These are phyloP conservation scores for Colletotrichum lini DNA, from an alignment of 2,329 filamentous ascomycete species.

Conservation along the genomic window DNA sequence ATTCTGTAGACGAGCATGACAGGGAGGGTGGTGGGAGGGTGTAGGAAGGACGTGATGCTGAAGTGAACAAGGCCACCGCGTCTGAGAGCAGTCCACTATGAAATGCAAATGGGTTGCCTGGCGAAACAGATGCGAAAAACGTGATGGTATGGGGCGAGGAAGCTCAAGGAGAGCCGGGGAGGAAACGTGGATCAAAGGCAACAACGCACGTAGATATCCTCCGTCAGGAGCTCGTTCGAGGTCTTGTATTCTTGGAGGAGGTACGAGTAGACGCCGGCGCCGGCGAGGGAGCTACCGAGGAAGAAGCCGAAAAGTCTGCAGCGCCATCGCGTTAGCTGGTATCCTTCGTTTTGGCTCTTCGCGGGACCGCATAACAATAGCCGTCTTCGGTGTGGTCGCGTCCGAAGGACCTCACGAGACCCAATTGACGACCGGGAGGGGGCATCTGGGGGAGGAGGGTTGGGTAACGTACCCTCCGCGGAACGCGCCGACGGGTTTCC, in stretches of 20 bases:
- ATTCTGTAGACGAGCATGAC: neutral
- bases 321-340: slow-evolving; percentile 13
- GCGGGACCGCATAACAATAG: too few relatives aligned
- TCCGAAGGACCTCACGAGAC: slow-evolving; percentile 4
- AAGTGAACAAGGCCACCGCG: neutral
- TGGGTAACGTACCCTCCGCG: slow-evolving; percentile 68
- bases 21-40: neutral
- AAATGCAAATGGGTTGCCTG: slow-evolving; percentile 5
- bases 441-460: neutral
- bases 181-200: slow-evolving; percentile 53
- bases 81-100: slow-evolving; percentile 27
- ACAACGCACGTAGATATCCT: slow-evolving; percentile 92
- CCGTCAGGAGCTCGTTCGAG: slow-evolving; percentile 91
- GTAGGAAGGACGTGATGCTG: neutral
- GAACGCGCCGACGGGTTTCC: slow-evolving; percentile 73
- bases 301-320: slow-evolving; percentile 91
- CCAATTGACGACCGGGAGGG: slow-evolving; percentile 1
- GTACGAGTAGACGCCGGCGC: slow-evolving; percentile 90
- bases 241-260: slow-evolving; percentile 93
- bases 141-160: neutral
- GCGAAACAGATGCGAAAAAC: slow-evolving; percentile 22
- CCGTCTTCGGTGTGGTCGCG: neutral
- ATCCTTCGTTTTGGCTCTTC: neutral
- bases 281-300: slow-evolving; percentile 84
- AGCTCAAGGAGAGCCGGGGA: neutral